phyloP scores from a whole-genome alignment of 192 early-diverging fungal species.

The Dissophora globulifera region DNA sequence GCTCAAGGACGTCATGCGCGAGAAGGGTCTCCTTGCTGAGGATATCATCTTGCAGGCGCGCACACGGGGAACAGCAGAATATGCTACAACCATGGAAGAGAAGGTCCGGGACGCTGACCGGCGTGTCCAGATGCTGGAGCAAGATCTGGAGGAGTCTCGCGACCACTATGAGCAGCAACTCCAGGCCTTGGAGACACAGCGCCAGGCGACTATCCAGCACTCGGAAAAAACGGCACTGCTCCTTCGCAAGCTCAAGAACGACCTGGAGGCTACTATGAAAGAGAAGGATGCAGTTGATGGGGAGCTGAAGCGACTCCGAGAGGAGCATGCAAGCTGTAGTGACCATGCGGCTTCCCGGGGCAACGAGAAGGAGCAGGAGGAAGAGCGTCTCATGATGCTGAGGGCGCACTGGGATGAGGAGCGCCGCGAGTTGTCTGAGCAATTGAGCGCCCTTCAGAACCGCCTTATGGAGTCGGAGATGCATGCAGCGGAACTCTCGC shows the following conservation, averaged over 20 bases:
- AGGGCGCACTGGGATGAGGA: slow-evolving; percentile 42
- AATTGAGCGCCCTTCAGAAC: slow-evolving; percentile 14
- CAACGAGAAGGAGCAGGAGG: slow-evolving; percentile 24
- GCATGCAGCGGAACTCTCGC: slow-evolving; percentile 37
- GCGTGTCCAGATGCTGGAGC: slow-evolving; percentile 3
- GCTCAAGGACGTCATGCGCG: slow-evolving; percentile 60
- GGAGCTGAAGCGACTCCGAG: slow-evolving; percentile 20
- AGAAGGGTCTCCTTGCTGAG: slow-evolving; percentile 59
- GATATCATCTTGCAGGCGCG: slow-evolving; percentile 34
- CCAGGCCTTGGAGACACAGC: slow-evolving; percentile 23
- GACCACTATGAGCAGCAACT: slow-evolving; percentile 16
- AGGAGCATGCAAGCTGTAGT: slow-evolving; percentile 30
- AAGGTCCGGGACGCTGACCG: slow-evolving; percentile 33
- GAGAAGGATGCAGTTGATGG: slow-evolving; percentile 29
- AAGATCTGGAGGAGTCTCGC: slow-evolving; percentile 27
- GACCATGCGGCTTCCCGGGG: neutral
- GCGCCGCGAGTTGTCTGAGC: slow-evolving; percentile 16
- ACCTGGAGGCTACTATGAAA: slow-evolving; percentile 34
- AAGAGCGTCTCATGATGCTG: slow-evolving; percentile 30
- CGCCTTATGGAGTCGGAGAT: slow-evolving; percentile 41
- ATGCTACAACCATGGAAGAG: slow-evolving; percentile 28
- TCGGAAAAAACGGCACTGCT: slow-evolving; percentile 33
- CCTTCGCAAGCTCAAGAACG: slow-evolving; percentile 43
- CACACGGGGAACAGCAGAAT: slow-evolving; percentile 21
- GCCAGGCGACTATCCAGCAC: slow-evolving; percentile 29